Evolutionary conservation across 2,329 filamentous ascomycete genomes (phyloP).

Genomic region (Penicillium griseofulvum): DNA sequence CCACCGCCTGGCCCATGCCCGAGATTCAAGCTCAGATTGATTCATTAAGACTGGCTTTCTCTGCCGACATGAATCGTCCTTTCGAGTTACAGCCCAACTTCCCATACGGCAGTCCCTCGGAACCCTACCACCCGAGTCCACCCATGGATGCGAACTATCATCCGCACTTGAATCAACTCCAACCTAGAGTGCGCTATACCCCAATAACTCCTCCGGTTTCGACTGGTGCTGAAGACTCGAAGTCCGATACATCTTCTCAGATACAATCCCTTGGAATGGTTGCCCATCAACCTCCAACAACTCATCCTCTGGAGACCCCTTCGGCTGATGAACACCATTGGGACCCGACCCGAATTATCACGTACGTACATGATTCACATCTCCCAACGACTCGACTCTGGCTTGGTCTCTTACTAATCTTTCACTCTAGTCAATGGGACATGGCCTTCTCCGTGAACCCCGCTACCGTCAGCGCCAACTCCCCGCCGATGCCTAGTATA

Average conservation of each 20-base stretch:
- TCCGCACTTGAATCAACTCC: conserved; percentile 50
- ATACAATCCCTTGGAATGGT: conserved; percentile 58
- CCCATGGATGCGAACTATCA: conserved; percentile 51
- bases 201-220: conserved; percentile 79
- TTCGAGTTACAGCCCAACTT: conserved; percentile 88
- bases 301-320: conserved; percentile 51
- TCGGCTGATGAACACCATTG: conserved; percentile 68
- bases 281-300: conserved; percentile 35
- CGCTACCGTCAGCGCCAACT: conserved; percentile 41
- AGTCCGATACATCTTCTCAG: conserved; percentile 69
- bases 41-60: conserved; percentile 85
- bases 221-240: conserved; percentile 67
- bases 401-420: conserved; percentile 28
- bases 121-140: conserved; percentile 61
- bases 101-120: conserved; percentile 77
- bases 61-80: conserved; percentile 75
- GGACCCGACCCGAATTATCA: conserved; percentile 87
- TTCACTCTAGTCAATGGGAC: conserved; percentile 76
- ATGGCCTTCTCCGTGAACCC: conserved; percentile 79
- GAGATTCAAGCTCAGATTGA: conserved; percentile 90
- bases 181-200: conserved; percentile 50
- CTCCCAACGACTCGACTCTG: not conserved
- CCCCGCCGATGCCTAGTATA: conserved; percentile 42
- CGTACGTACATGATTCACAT: conserved; percentile 59
- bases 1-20: conserved; percentile 78